Conservation (phyloP, 2,329 filamentous ascomycete species). For the Hymenoscyphus infarciens region DNA sequence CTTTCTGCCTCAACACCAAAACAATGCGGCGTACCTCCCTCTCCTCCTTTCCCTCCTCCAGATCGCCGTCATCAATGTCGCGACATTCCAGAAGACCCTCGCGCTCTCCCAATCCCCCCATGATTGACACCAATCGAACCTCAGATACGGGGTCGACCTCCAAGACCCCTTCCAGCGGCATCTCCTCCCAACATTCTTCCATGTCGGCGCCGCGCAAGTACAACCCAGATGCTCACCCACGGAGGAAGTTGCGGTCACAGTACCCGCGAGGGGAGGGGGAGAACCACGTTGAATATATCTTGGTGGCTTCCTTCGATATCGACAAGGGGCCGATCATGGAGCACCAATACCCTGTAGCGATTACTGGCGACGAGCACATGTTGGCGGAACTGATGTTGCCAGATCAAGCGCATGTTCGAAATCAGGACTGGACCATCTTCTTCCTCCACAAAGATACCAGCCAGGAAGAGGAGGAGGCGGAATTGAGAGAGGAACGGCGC, state of each 20-base stretch:
- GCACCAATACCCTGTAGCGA: slow-evolving; percentile 91
- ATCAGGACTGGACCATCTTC: slow-evolving; percentile 99
- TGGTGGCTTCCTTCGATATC: slow-evolving; percentile 96
- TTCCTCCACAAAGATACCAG: slow-evolving; percentile 95
- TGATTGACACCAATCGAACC: slow-evolving; percentile 50
- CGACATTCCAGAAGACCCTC: slow-evolving; percentile 46
- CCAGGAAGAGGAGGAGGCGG: slow-evolving; percentile 74
- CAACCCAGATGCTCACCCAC: slow-evolving; percentile 49
- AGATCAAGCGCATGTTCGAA: slow-evolving; percentile 90
- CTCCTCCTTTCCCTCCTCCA: slow-evolving; percentile 58
- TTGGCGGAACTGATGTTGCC: slow-evolving; percentile 97
- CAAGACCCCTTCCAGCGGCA: slow-evolving; percentile 56
- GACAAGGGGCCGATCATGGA: slow-evolving; percentile 97
- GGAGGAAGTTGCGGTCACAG: slow-evolving; percentile 64
- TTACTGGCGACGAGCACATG: slow-evolving; percentile 97
- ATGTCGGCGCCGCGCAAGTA: slow-evolving; percentile 50
- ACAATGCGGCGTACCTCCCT: slow-evolving; percentile 51
- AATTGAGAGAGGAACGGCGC: slow-evolving; percentile 54
- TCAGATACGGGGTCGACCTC: slow-evolving; percentile 59
- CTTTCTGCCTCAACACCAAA: slow-evolving; percentile 19
- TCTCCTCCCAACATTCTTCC: slow-evolving; percentile 58
- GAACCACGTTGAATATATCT: slow-evolving; percentile 97
- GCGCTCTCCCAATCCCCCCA: slow-evolving; percentile 49
- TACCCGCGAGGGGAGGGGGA: slow-evolving; percentile 72
- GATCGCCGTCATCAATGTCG: slow-evolving; percentile 57